A percentile compares a stretch with the other conserved stretches of the same genome.
These are phyloP conservation scores for Novymonas esmeraldas DNA, from an alignment of 208 protist species.

Conservation along the genomic window DNA sequence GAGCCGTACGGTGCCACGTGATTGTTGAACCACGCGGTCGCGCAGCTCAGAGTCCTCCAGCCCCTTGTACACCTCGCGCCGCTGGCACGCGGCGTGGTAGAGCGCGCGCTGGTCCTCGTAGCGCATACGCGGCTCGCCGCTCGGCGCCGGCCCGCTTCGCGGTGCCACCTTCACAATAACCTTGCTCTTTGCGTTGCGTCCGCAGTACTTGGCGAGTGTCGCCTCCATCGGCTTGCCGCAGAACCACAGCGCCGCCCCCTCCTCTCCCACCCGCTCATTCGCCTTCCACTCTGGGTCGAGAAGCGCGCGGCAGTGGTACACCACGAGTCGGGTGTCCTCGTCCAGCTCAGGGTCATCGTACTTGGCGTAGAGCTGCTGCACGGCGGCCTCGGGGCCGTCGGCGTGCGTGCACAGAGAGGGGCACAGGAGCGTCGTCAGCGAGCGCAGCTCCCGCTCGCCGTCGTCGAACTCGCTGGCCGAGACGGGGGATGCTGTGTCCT, in stretches of 20 bases:
- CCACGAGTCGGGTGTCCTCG: conserved; percentile 66
- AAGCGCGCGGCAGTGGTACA: conserved; percentile 86
- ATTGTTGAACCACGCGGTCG: conserved; percentile 64
- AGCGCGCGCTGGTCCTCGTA: conserved; percentile 86
- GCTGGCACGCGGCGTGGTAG: conserved; percentile 49
- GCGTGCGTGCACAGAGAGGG: conserved; percentile 48
- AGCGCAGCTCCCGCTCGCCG: conserved; percentile 37
- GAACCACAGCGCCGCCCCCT: conserved; percentile 72
- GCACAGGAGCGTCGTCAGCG: conserved; percentile 47
- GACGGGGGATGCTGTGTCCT: conserved; percentile 45
- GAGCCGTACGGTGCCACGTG: conserved; percentile 45
- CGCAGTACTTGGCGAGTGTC: conserved; percentile 52
- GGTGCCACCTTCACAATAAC: conserved; percentile 75
- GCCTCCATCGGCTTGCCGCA: conserved; percentile 71
- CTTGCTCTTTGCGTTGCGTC: conserved; percentile 69
- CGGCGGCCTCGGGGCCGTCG: conserved; percentile 33
- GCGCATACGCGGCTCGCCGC: conserved; percentile 69
- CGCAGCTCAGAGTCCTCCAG: conserved; percentile 82
- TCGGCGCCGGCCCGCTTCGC: conserved; percentile 58
- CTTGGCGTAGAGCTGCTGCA: conserved; percentile 49
- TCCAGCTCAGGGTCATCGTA: conserved; percentile 74
- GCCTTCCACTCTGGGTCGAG: conserved; percentile 67
- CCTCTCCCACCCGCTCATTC: conserved; percentile 52
- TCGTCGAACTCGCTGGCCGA: conserved; percentile 42
- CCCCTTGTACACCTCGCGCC: conserved; percentile 51